These are phyloP conservation scores for Cicer bijugum DNA, from an alignment of 306 rosid species.

Conservation along the genomic window DNA sequence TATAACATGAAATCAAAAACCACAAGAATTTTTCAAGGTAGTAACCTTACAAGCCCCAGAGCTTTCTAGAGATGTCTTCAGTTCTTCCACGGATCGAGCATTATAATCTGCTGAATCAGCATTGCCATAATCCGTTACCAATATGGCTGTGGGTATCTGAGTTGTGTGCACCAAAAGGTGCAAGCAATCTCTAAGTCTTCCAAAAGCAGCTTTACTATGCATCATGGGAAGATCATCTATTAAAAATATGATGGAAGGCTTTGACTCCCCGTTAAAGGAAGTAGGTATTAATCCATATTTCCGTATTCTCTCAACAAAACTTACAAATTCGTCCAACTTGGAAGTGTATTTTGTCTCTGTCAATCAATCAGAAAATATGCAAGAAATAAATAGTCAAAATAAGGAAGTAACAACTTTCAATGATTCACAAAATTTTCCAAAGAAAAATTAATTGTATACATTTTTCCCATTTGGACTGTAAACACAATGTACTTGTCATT, in stretches of 20 bases:
- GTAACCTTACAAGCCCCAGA: conserved; percentile 99
- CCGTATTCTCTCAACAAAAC: conserved; percentile 76
- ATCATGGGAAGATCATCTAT: conserved; percentile 88
- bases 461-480: conserved; percentile 36
- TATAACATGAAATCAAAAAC: conserved; percentile 26
- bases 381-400: conserved; percentile 28
- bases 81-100: conserved; percentile 60
- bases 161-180: conserved; percentile 68
- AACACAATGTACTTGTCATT: conserved; percentile 22
- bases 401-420: conserved; percentile 35
- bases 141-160: conserved; percentile 80
- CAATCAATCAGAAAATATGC: conserved; percentile 40
- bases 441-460: not conserved
- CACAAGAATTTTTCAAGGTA: conserved; percentile 50
- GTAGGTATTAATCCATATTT: conserved; percentile 76
- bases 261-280: conserved; percentile 57
- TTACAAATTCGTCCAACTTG: conserved; percentile 90
- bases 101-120: conserved; percentile 70
- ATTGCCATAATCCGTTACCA: conserved; percentile 71
- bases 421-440: not conserved
- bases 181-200: conserved; percentile 71
- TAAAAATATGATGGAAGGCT: conserved; percentile 67
- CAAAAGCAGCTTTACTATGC: conserved; percentile 68
- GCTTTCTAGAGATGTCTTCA: conserved; percentile 68
- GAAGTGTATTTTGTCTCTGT: conserved; percentile 76